A percentile compares a stretch with the other conserved stretches of the same genome.
Evolutionary conservation across 2,329 filamentous ascomycete species (phyloP).

Genomic region (Pyrenophora teres): DNA sequence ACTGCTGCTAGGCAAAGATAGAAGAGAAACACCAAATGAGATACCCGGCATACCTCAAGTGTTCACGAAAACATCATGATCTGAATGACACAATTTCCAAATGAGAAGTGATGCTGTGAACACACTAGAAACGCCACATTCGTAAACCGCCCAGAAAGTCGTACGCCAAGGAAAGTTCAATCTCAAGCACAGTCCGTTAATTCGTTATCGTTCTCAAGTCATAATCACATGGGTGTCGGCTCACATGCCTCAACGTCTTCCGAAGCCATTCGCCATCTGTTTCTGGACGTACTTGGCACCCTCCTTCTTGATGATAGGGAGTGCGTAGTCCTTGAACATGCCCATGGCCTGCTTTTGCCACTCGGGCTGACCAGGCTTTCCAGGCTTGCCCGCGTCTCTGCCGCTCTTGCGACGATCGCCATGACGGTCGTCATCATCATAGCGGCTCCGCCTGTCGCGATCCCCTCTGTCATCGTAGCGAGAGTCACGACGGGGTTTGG

Average conservation of each 20-base stretch:
- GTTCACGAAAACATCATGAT: too few species aligned
- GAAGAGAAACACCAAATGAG: too few species aligned
- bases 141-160: too few species aligned
- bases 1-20: too few species aligned
- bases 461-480: slow-evolving; percentile 17
- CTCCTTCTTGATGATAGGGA: slow-evolving; percentile 42
- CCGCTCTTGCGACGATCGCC: slow-evolving; percentile 18
- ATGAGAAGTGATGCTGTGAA: too few species aligned
- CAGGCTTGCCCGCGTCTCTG: slow-evolving; percentile 15
- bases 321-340: slow-evolving; percentile 41
- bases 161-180: too few species aligned
- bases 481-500: slow-evolving; percentile 19
- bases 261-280: slow-evolving; percentile 31
- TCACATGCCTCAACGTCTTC: slow-evolving; percentile 14
- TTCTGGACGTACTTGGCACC: slow-evolving; percentile 39
- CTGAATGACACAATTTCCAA: too few species aligned
- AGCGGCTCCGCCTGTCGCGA: slow-evolving; percentile 5
- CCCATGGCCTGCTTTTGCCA: slow-evolving; percentile 41
- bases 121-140: too few species aligned
- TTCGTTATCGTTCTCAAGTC: too few species aligned
- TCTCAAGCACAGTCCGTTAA: too few species aligned
- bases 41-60: too few species aligned
- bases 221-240: too few species aligned
- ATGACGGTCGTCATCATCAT: slow-evolving; percentile 22
- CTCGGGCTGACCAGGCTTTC: slow-evolving; percentile 24